Evolutionary conservation across 176 grass and related monocot genomes (phyloP).

Genomic region (Aegilops sharonensis): DNA sequence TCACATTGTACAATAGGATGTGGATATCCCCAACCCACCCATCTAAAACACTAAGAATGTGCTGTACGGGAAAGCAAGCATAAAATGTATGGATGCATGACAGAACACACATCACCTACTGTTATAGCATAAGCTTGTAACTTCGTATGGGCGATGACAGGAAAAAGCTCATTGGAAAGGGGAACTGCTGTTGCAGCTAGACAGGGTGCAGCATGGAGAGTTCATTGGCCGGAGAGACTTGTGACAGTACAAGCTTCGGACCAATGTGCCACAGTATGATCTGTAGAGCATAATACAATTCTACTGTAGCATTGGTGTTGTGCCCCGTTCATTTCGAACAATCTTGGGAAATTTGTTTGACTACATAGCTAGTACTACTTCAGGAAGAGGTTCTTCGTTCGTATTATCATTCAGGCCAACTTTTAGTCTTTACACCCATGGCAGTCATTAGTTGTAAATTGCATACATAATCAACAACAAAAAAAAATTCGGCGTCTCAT

Average conservation of each 20-base stretch:
- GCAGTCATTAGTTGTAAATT: not conserved
- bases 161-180: slow-evolving; percentile 43
- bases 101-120: not conserved
- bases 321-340: not conserved
- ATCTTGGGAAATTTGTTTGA: not conserved
- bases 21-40: not conserved
- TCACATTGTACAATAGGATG: not conserved
- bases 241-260: slow-evolving; percentile 27
- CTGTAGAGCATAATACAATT: not conserved
- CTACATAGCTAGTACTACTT: not conserved
- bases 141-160: not conserved
- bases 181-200: slow-evolving; percentile 2
- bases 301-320: not conserved
- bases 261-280: slow-evolving; percentile 20
- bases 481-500: no score
- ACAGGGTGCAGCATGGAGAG: not conserved
- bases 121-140: not conserved
- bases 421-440: not conserved
- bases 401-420: not conserved
- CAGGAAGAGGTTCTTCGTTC: not conserved
- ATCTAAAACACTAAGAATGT: not conserved
- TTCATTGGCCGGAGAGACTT: not conserved
- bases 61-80: not conserved
- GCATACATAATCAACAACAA: not conserved
- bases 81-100: not conserved